Conservation (phyloP, 345 rosid genomes). For the Syzygium grande region DNA sequence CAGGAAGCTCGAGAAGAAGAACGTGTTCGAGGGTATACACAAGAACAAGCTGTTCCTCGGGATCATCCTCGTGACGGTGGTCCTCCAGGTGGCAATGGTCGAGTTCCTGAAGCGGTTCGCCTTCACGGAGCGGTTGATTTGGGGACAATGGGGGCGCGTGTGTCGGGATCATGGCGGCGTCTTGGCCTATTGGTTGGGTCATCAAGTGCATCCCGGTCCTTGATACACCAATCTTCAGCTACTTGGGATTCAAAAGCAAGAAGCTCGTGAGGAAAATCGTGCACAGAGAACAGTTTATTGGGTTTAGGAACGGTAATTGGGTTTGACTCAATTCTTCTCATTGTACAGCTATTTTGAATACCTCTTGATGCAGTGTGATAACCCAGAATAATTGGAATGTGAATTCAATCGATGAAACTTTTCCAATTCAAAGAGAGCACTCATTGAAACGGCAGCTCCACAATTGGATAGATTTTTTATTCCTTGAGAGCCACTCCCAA, state of each 20-base stretch:
- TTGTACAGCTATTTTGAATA: background rate
- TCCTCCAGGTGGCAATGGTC: constrained; percentile 61
- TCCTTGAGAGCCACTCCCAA: background rate
- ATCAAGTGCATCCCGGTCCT: constrained; percentile 59
- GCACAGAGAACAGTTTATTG: background rate
- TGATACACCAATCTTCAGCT: constrained; percentile 38
- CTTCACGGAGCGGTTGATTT: constrained; percentile 47
- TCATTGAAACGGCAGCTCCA: constrained; percentile 11
- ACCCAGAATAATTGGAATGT: background rate
- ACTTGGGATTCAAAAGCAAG: constrained; percentile 18
- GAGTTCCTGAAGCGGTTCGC: constrained; percentile 65
- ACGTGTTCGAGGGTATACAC: constrained; percentile 57
- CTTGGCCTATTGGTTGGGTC: constrained; percentile 69
- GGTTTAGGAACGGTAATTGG: background rate
- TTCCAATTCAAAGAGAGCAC: background rate
- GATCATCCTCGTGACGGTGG: constrained; percentile 35
- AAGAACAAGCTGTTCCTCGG: constrained; percentile 52
- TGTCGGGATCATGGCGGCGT: constrained; percentile 31
- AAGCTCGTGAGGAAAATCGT: background rate
- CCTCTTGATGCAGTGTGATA: too few relatives aligned
- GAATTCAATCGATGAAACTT: background rate
- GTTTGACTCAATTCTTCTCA: background rate
- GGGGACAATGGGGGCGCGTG: constrained; percentile 59
- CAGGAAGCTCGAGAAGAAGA: constrained; percentile 67
- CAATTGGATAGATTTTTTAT: background rate